A percentile compares a stretch with the other conserved stretches of the same genome.
These are phyloP conservation scores for Hibiscus trionum DNA, from an alignment of 345 rosid genomes.

Conservation along the genomic window DNA sequence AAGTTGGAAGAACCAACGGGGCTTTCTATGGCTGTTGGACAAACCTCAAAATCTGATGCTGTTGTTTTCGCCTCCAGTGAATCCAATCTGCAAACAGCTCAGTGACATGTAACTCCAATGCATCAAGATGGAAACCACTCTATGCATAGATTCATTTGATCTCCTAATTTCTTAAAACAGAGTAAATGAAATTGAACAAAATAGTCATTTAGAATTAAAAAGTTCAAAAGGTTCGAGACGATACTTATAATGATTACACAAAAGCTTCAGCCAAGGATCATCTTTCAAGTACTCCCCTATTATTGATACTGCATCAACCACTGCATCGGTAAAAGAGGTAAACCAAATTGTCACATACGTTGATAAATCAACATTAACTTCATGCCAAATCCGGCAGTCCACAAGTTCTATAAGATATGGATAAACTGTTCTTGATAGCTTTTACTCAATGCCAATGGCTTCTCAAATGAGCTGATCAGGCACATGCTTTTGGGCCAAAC, in stretches of 20 bases:
- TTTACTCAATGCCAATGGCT: background rate
- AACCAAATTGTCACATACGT: constrained; percentile 11
- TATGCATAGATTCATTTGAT: background rate
- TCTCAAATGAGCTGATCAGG: background rate
- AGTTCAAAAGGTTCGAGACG: background rate
- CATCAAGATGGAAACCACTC: background rate
- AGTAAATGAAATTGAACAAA: background rate
- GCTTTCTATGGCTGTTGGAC: constrained; percentile 21
- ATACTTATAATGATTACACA: constrained; percentile 60
- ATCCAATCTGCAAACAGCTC: constrained; percentile 40
- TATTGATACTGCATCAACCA: constrained; percentile 60
- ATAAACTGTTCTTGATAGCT: background rate
- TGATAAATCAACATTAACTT: background rate
- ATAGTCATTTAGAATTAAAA: background rate
- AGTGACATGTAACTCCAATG: background rate
- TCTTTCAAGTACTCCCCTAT: constrained; percentile 73
- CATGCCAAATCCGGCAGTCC: constrained; percentile 1
- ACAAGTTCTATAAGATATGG: constrained; percentile 1
- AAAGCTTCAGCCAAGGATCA: constrained; percentile 75
- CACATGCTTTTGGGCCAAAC: background rate
- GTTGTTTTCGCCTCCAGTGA: constrained; percentile 29
- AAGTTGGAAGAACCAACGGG: constrained; percentile 26
- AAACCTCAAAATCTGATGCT: constrained; percentile 27
- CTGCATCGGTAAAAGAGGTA: constrained; percentile 31
- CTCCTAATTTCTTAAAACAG: background rate